Conservation (phyloP, 2,329 filamentous ascomycete genomes). For the Phaeophleospora eucalypticola region DNA sequence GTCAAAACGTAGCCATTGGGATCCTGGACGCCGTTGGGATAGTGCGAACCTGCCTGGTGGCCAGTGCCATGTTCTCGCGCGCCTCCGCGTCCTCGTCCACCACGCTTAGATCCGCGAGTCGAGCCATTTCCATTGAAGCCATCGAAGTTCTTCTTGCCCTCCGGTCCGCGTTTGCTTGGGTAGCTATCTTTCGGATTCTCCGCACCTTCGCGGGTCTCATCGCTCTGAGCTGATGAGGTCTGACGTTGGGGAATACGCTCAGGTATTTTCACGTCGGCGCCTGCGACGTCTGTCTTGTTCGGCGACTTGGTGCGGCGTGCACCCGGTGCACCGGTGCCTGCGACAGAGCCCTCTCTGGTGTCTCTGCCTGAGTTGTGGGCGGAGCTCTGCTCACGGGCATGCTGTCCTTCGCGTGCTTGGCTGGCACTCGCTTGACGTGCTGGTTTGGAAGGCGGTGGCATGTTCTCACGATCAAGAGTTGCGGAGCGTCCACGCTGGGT, state of each 20-base stretch:
- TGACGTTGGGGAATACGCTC: slow-evolving; percentile 18
- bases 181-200: slow-evolving; percentile 12
- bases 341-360: background rate
- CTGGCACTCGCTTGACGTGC: slow-evolving; percentile 7
- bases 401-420: slow-evolving; percentile 15
- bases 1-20: slow-evolving; percentile 25
- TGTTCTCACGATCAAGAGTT: slow-evolving; percentile 27
- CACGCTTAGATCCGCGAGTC: slow-evolving; percentile 28
- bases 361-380: background rate
- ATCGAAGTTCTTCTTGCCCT: slow-evolving; percentile 24
- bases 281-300: slow-evolving; percentile 14
- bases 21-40: slow-evolving; percentile 22
- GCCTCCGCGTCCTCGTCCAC: slow-evolving; percentile 32
- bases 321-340: background rate
- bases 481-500: slow-evolving; percentile 18
- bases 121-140: slow-evolving; percentile 18
- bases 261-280: slow-evolving; percentile 16
- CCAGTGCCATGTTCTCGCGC: slow-evolving; percentile 31
- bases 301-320: slow-evolving; percentile 18
- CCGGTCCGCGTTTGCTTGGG: slow-evolving; percentile 15
- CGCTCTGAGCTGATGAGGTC: slow-evolving; percentile 6
- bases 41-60: slow-evolving; percentile 21
- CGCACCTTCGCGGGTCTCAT: slow-evolving; percentile 8
- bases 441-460: slow-evolving; percentile 25
- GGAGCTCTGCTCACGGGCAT: slow-evolving; percentile 10